Evolutionary conservation across 2,329 filamentous ascomycete species (phyloP).

Genomic region (Exophiala mesophila): DNA sequence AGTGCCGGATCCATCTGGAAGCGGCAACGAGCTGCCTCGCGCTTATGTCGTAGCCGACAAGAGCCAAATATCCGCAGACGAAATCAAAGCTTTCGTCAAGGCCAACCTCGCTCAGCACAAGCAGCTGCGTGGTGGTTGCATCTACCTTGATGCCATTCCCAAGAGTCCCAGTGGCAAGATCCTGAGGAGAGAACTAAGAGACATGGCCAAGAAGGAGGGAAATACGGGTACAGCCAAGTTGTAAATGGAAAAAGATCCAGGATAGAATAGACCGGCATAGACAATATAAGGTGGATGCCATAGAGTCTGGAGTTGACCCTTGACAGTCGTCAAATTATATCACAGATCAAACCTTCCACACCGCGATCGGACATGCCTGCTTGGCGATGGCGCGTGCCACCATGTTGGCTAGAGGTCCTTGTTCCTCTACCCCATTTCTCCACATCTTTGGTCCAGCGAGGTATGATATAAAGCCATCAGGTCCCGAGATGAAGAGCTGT

Average conservation of each 20-base stretch:
- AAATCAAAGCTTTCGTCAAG: conserved; percentile 32
- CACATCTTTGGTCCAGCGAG: conserved; percentile 69
- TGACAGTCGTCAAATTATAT: too few species aligned
- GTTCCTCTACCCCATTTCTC: conserved; percentile 23
- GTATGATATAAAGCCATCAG: conserved; percentile 78
- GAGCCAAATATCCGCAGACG: conserved; percentile 26
- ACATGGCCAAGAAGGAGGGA: conserved; percentile 25
- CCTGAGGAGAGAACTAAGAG: conserved; percentile 33
- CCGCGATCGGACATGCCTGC: conserved; percentile 19
- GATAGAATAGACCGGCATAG: neutral
- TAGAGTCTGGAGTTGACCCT: too few species aligned
- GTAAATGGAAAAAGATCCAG: conserved; percentile 4
- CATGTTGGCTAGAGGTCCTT: conserved; percentile 22
- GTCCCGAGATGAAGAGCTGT: conserved; percentile 80
- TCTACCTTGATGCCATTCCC: conserved; percentile 34
- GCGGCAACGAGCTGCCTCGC: conserved; percentile 38
- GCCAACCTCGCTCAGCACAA: conserved; percentile 32
- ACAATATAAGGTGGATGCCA: neutral
- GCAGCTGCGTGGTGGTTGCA: conserved; percentile 33
- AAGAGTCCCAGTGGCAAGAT: conserved; percentile 39
- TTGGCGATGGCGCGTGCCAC: conserved; percentile 19
- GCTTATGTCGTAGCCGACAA: conserved; percentile 40
- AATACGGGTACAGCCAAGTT: conserved; percentile 11
- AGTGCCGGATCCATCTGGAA: conserved; percentile 29
- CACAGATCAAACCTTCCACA: conserved; percentile 22